Conservation (phyloP, 2,329 filamentous ascomycete species). For the Stachybotrys echinatus region DNA sequence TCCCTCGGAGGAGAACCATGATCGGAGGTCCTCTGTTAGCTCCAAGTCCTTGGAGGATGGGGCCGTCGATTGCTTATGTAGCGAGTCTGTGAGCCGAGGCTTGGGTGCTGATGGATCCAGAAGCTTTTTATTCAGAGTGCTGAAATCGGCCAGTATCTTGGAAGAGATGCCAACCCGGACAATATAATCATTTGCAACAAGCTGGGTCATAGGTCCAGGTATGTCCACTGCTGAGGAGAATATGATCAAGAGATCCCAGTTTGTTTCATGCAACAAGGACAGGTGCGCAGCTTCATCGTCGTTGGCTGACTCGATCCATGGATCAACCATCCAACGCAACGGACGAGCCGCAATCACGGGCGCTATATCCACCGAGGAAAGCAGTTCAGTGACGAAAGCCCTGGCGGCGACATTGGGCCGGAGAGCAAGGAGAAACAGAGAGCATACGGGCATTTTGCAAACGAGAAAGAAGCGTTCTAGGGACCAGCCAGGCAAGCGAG, state of each 20-base stretch:
- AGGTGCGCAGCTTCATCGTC: not conserved
- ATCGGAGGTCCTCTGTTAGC: conserved; percentile 41
- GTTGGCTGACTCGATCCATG: not conserved
- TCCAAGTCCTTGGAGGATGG: conserved; percentile 41
- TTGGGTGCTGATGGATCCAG: not conserved
- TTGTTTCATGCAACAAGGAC: not conserved
- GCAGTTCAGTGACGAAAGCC: not conserved
- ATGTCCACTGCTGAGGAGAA: not conserved
- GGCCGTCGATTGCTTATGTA: not conserved
- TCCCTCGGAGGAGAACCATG: conserved; percentile 39
- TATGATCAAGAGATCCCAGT: not conserved
- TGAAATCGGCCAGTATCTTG: not conserved
- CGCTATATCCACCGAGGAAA: not conserved
- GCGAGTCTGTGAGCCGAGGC: not conserved
- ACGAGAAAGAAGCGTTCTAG: no score
- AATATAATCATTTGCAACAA: not conserved
- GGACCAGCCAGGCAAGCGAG: no score
- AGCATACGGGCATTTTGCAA: no score
- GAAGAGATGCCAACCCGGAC: not conserved
- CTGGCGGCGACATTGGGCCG: no score
- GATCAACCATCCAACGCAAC: not conserved
- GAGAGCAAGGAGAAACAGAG: no score
- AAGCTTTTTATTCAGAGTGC: not conserved
- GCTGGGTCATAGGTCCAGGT: not conserved
- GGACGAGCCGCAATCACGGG: not conserved